phyloP scores from a whole-genome alignment of 129 eudicot genomes.

The Sambucus nigra region DNA sequence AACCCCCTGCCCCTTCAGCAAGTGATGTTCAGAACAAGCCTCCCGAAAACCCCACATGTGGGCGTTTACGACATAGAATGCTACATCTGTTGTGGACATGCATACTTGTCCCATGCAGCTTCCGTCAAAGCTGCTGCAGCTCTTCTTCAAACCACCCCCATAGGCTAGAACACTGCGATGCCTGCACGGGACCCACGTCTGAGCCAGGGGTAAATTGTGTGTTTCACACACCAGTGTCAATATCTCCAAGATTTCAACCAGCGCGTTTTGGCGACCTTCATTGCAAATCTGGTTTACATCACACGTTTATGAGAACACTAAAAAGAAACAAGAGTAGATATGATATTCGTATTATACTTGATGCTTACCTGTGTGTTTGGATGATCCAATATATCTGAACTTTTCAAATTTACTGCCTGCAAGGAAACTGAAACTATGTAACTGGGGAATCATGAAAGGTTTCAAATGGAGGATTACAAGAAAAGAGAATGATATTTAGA shows the following conservation, averaged over 20 bases:
- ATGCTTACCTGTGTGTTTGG: constrained; percentile 73
- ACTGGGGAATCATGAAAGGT: constrained; percentile 11
- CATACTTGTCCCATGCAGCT: constrained; percentile 94
- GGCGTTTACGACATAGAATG: constrained; percentile 73
- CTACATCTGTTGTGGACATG: constrained; percentile 95
- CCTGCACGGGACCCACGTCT: constrained; percentile 95
- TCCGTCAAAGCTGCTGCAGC: constrained; percentile 94
- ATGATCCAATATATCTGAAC: constrained; percentile 86
- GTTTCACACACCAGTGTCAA: constrained; percentile 76
- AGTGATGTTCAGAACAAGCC: constrained; percentile 89
- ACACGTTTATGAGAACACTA: constrained; percentile 10
- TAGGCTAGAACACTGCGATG: constrained; percentile 82
- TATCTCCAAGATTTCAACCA: constrained; percentile 79
- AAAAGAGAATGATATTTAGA: too few species aligned
- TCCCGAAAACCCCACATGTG: constrained; percentile 92
- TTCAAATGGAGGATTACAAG: too few species aligned
- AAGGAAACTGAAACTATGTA: constrained; percentile 32
- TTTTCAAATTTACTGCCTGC: constrained; percentile 95
- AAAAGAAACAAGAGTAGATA: background rate
- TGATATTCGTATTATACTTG: constrained; percentile 2
- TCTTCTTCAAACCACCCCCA: constrained; percentile 83
- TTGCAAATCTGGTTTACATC: constrained; percentile 67
- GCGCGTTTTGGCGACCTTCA: constrained; percentile 79
- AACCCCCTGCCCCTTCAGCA: constrained; percentile 94
- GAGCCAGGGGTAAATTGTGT: constrained; percentile 82